Evolutionary conservation across 2,329 filamentous ascomycete genomes (phyloP), one percentile per base, ranked within the genome.

Genomic region (Fusarium lyarnte): DNA sequence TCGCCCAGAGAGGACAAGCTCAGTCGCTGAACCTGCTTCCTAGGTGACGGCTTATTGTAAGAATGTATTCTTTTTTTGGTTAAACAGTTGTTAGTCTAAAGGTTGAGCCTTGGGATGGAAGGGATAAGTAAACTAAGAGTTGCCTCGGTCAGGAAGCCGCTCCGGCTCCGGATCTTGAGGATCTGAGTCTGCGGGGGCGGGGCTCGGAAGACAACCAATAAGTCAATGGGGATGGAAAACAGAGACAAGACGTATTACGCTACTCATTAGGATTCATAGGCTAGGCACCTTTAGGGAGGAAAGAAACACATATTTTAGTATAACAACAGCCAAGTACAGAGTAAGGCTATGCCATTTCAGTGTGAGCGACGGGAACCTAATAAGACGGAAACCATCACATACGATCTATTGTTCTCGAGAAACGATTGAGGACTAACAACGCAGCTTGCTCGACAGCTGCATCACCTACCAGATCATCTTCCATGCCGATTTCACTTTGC

Each of bases 171-270:
- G 70, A 61, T 69, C 55, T 54, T 29, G 45, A 51, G 51, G 62
- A 59, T 62, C 67, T 73, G 41, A 58, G 66, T 75, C 62, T 74
- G 73, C 47, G 73, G 72, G 73, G 72, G 73, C 64, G 66, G 70
- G 66, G 54, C 57, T 74, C 59, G 49, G 64, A 38, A 58, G 58
- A 25, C 35, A 51, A n/a, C 43, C 52, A 54, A 45, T 41, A 38
- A 42, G 59, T 45, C 13, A 25, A 25, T 65, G 55, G 51, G 42
- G 46, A 49, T 21, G 67, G 59, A 52, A 23, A 25, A 27, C 29
- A 31, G 16, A 39, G n/a, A 52, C 17, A 25, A 29, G 23, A 35
- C n/a, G 21, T 25, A 62, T 36, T 7, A 35, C 47, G 47, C n/a
- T 25, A 46, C 12, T 21, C 17, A 23, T 46, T 21, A 58, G 33